Base-by-base conservation (phyloP, 352 stramenopile genomes). In the Pythium grandisporangium region DNA sequence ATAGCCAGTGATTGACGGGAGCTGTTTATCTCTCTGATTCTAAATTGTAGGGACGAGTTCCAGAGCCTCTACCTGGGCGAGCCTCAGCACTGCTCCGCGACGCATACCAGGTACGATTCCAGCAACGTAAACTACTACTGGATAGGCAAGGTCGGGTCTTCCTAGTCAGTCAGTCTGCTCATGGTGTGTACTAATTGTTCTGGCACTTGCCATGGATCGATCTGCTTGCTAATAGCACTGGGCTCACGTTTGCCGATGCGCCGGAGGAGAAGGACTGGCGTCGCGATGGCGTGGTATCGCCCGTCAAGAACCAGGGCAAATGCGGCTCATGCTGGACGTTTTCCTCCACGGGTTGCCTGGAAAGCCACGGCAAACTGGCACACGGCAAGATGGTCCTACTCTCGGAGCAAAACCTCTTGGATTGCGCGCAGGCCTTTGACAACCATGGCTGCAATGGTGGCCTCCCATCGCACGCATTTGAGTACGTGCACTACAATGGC, bases 321-420 rank as follows among this genome's bases (percentile, higher is more conserved):
- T 99, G 96, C 63, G 96, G 96, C 39, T 98, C 92, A 34, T 99
- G 96, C 76, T 99, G 96, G 96, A 93, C 95, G 12, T 99, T 99
- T 73, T 98, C 94, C 14, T 95, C 96, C 10, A 98, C 96, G 12
- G 97, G 96, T 13, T 89, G 89, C 29, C 87, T 99, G 37, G 97
- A 99, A 75, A 97, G 95, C 48, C 92, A 96, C 59, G 66, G 97
- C 48, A 98, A 93, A 58, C 70, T 98, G 32, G 91, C 95, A 47
- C 96, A 85, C 47, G 85, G 84, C 16, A 67, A 94, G 51, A 84
- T 98, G 7, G 67, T 91, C 11, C 70, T 88, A 48, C 73, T 99
- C 22, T 98, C 90, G 43, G 96, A 99, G 70, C 96, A 99, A 66
- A 93, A 99, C 51, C 73, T 99, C 32, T 71, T 99, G 32, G 93